Base-by-base conservation (phyloP, 257 asterid genomes). In the Rubia yunnanensis region DNA sequence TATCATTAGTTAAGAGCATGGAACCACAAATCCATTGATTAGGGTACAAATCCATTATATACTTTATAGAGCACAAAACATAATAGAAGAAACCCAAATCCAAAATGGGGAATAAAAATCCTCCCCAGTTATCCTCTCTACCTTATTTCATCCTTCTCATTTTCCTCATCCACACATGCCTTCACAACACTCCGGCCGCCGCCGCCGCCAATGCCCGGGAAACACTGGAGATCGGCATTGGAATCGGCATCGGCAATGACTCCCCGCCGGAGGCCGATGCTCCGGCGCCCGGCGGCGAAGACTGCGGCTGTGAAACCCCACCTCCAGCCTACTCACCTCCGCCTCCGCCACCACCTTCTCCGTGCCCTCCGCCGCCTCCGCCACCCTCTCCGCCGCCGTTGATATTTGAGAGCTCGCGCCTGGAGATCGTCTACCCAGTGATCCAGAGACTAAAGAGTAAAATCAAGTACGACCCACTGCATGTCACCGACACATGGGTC, bases 141-240 rank as follows among this genome's bases (percentile, higher is more conserved):
- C 5, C 3, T 20, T 60, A 2, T 3, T 59, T 18, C 54, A 17
- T 44, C n/a, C 31, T 63, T 14, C 26, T 11, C 32, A 41, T 15
- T 46, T 10, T 26, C 11, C 15, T 44, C 8, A 7, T 6, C 41
- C 24, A 48, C 10, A 63, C 54, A 41, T 44, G 64, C 34, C 41
- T 27, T 13, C 24, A 18, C 20, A 46, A 9, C 15, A 26, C 28
- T 67, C 22, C 28, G 18, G n/a, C 36, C 35, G 28, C n/a, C 49
- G 56, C 56, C 0, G 70, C 50, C 1, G 11, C 26, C 35, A 54
- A 66, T 32, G 17, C 63, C 8, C 74, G 79, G 68, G 52, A 81
- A n/a, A 32, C 81, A n/a, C 64, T 76, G 7, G 83, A 80, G 44
- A 70, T 84, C 34, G 22, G 60, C 24, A 78, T 80, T 20, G 88